Evolutionary conservation across 176 grass and related monocot genomes (phyloP), one percentile per base, ranked within the genome.

Genomic region (Carex scoparia): DNA sequence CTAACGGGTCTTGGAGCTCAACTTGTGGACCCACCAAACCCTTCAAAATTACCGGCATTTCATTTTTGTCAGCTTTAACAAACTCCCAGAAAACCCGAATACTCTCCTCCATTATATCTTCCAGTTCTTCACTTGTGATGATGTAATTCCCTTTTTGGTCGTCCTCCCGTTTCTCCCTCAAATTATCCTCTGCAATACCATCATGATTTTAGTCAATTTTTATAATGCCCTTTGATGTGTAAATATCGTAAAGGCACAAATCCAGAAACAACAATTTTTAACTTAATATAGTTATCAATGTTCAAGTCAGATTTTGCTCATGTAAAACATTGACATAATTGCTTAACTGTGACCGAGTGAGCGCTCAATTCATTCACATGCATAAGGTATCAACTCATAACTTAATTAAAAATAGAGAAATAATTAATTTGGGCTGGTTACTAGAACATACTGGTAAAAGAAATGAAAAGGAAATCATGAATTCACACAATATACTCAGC

Each of bases 41-140:
- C 80, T 94, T 95, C 18, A 98, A 86, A 37, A 98, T 79, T 7
- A 86, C 86, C 0, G 88, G 82, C 2, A 82, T 65, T 83, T 98
- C 93, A 1, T 90, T 81, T 82, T 83, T 95, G 74, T 98, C 95
- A 1, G 89, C 91, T 85, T 90, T 98, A 54, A 98, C 92, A 76
- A 98, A 98, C 75, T 98, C 95, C 93, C 93, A 98, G 46, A 98
- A 87, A 10, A 92, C 61, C 62, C 69, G 84, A 84, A 98, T 98
- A 1, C 91, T 81, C 84, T 98, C 95, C 71, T 89, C 95, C 93
- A 95, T 98, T 70, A 93, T 89, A 1, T 92, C 85, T 81, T 93
- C 95, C 71, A 98, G 55, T 31, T 88, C 86, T 68, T 98, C 93
- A 16, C 91, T 89, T 3, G 88, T 90, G 80, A 98, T 63, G 2